These are phyloP conservation scores for Helianthus annuus DNA, from an alignment of 129 eudicot genomes.

Conservation along the genomic window HanXRQr2.0-SUNRISE NC_035440.2:2607911-2608410, in stretches of 20 bases:
- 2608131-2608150: not conserved
- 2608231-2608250: not conserved
- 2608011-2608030: slow-evolving; percentile 31
- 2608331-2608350: not conserved
- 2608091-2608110: slow-evolving; percentile 30
- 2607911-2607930: not conserved
- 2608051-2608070: slow-evolving; percentile 31
- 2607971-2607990: slow-evolving; percentile 24
- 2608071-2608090: slow-evolving; percentile 24
- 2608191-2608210: not conserved
- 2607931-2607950: slow-evolving; percentile 12
- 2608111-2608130: slow-evolving; percentile 25
- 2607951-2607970: slow-evolving; percentile 15
- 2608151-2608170: slow-evolving; percentile 2
- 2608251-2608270: not conserved
- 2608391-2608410: too few relatives aligned
- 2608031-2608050: slow-evolving; percentile 19
- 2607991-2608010: slow-evolving; percentile 36
- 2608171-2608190: not conserved
- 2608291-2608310: not conserved
- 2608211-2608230: not conserved
- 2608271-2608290: not conserved
- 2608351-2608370: too few relatives aligned
- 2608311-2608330: not conserved
- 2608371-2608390: too few relatives aligned